Evolutionary conservation across 2,329 filamentous ascomycete species (phyloP).

Genomic region (Fusarium xylarioides): DNA sequence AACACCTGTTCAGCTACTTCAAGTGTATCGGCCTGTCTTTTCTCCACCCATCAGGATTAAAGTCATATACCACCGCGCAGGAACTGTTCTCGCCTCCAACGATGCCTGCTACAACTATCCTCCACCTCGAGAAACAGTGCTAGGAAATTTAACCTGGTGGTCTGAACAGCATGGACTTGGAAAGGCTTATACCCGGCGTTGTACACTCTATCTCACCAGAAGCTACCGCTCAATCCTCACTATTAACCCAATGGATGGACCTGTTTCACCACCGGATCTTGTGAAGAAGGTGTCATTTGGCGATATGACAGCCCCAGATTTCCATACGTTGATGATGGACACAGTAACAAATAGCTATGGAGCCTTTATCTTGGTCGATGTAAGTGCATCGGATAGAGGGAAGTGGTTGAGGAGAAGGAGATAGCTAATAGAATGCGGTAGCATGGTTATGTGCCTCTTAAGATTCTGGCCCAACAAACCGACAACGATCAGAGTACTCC

Average conservation of each 20-base stretch:
- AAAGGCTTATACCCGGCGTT: slow-evolving; percentile 23
- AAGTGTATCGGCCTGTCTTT: background rate
- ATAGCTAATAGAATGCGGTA: background rate
- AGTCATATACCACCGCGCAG: slow-evolving; percentile 31
- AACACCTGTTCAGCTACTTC: background rate
- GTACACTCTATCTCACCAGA: slow-evolving; percentile 26
- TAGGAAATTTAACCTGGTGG: slow-evolving; percentile 25
- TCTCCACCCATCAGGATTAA: slow-evolving; percentile 20
- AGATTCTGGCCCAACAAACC: background rate
- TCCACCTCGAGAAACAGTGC: slow-evolving; percentile 25
- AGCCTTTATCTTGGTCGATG: slow-evolving; percentile 40
- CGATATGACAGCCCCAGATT: slow-evolving; percentile 37
- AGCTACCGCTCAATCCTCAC: slow-evolving; percentile 7
- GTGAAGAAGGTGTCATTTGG: slow-evolving; percentile 45
- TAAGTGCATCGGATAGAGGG: slow-evolving; percentile 2
- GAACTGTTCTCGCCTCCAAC: slow-evolving; percentile 18
- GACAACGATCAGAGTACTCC: background rate
- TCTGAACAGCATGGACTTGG: slow-evolving; percentile 18
- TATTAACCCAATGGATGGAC: slow-evolving; percentile 6
- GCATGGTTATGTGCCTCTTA: slow-evolving; percentile 10
- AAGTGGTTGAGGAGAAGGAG: background rate
- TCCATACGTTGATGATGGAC: slow-evolving; percentile 36
- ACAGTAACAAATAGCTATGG: slow-evolving; percentile 13
- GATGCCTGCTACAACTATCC: slow-evolving; percentile 24
- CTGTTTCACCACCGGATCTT: slow-evolving; percentile 33